Conservation (phyloP, 2,329 filamentous ascomycete species). For the Arthroderma sp. region DNA sequence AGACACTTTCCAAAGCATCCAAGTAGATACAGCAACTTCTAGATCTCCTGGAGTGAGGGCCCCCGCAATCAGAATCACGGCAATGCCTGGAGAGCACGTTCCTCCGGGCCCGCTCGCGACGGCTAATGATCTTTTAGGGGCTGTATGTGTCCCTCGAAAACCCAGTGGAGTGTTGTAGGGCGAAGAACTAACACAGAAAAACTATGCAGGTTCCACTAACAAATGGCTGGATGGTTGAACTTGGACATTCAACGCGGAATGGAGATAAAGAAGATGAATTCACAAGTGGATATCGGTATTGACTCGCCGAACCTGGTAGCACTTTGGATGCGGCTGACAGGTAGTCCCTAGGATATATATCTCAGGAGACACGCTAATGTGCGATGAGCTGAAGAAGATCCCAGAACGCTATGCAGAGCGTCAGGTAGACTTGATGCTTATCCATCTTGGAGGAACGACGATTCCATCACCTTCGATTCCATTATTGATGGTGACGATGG, state of each 20-base stretch:
- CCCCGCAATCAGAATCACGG: slow-evolving; percentile 44
- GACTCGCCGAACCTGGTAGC: too few species aligned
- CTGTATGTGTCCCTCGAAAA: slow-evolving; percentile 19
- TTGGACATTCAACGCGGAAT: slow-evolving; percentile 34
- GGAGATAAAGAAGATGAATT: slow-evolving; percentile 18
- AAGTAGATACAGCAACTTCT: slow-evolving; percentile 28
- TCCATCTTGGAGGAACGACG: slow-evolving; percentile 53
- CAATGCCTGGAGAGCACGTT: slow-evolving; percentile 53
- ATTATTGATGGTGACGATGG: slow-evolving; percentile 56
- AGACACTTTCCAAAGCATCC: slow-evolving; percentile 42
- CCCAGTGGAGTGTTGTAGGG: neutral
- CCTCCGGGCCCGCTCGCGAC: slow-evolving; percentile 31
- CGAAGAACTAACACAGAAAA: slow-evolving; percentile 14
- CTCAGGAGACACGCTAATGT: slow-evolving; percentile 50
- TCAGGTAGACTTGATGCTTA: slow-evolving; percentile 52
- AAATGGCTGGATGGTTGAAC: slow-evolving; percentile 54
- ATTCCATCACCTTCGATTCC: slow-evolving; percentile 47
- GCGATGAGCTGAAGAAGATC: slow-evolving; percentile 50
- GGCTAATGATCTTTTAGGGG: slow-evolving; percentile 35
- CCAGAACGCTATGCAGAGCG: slow-evolving; percentile 40
- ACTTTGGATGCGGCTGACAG: neutral
- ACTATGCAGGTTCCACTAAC: slow-evolving; percentile 44
- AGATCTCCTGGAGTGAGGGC: slow-evolving; percentile 10
- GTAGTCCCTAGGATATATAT: slow-evolving; percentile 41
- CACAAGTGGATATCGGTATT: slow-evolving; percentile 35